Conservation (phyloP, 257 asterid species). For the Solanum clarkiae region DNA sequence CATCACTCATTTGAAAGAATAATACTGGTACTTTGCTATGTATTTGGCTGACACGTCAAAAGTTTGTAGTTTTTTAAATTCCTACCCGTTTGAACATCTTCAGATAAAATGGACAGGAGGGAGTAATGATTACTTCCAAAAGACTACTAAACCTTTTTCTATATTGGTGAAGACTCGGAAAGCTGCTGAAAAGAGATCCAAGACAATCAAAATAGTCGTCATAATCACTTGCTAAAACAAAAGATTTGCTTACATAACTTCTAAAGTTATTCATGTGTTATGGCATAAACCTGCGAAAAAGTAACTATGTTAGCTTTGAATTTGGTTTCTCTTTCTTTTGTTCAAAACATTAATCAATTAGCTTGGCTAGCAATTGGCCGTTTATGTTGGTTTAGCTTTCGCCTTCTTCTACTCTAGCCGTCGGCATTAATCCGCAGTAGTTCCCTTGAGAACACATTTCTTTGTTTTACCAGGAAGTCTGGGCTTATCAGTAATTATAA, state of each 20-base stretch:
- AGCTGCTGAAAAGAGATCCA: background rate
- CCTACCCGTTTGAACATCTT: background rate
- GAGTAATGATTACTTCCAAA: background rate
- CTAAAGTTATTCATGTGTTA: background rate
- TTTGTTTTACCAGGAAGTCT: background rate
- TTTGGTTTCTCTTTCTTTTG: background rate
- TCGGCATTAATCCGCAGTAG: background rate
- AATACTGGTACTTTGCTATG: background rate
- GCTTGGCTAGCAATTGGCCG: background rate
- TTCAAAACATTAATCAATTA: background rate
- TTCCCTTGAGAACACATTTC: background rate
- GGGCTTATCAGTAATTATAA: background rate
- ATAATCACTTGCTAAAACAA: background rate
- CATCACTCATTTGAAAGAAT: background rate
- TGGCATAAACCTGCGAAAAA: background rate
- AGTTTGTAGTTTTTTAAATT: background rate
- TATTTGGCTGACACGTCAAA: background rate
- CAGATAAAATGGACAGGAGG: background rate
- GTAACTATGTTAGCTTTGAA: background rate
- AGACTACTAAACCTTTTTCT: background rate
- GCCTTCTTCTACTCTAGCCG: background rate
- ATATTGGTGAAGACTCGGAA: background rate
- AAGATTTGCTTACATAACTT: background rate
- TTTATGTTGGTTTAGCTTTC: background rate
- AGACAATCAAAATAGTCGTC: background rate